These are phyloP conservation scores for Kewa caespitosa DNA, from an alignment of 179 eudicot genomes.

Conservation along the genomic window DNA sequence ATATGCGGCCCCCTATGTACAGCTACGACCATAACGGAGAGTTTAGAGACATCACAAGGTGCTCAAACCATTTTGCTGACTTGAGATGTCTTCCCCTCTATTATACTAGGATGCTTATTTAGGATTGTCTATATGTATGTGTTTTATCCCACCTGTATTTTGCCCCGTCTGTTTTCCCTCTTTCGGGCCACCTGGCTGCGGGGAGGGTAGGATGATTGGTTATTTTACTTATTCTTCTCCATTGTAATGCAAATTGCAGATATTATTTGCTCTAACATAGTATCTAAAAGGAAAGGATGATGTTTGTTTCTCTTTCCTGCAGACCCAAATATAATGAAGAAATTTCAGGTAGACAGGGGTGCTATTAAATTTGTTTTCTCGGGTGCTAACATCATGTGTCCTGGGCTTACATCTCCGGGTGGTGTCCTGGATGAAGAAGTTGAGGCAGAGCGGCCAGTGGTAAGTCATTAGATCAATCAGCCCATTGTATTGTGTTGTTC, in stretches of 20 bases:
- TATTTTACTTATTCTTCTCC: background rate
- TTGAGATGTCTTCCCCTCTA: no score
- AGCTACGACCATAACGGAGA: no score
- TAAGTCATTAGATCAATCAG: conserved; percentile 30
- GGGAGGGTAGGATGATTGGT: background rate
- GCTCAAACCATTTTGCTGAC: no score
- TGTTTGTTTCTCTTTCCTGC: conserved; percentile 27
- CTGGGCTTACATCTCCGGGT: conserved; percentile 97
- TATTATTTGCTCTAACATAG: background rate
- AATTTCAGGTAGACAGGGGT: conserved; percentile 93
- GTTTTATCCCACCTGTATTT: background rate
- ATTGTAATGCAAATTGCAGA: background rate
- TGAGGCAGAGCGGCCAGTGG: conserved; percentile 85
- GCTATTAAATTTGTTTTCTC: conserved; percentile 90
- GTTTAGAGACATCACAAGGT: no score
- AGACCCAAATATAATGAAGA: conserved; percentile 96
- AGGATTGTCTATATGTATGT: background rate
- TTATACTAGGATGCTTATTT: no score
- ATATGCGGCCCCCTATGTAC: no score
- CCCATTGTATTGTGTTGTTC: background rate
- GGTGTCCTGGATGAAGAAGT: conserved; percentile 93
- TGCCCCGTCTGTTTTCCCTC: background rate
- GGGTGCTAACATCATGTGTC: conserved; percentile 98
- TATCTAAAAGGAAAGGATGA: background rate
- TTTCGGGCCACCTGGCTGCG: background rate